Base-by-base conservation (phyloP, 805 yeast genomes). In the Candida saitoana region DNA sequence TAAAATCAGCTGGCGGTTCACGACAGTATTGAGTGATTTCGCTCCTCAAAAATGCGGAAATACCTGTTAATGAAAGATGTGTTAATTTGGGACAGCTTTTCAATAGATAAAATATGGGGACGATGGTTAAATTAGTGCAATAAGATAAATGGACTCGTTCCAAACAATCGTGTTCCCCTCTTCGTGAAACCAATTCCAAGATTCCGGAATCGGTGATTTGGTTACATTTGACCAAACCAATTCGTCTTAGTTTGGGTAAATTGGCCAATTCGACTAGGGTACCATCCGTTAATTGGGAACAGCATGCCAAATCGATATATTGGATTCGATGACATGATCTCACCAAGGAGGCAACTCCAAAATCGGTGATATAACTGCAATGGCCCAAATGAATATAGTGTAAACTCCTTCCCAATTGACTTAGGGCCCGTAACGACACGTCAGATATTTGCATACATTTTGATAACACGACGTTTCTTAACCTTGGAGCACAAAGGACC, bases 361-460 rank as follows among this genome's bases (percentile, higher is more conserved):
- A 76, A 65, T 91, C 98, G 1, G 97, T 91, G 43, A 91, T 85
- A 55, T 84, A 79, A 36, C 81, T 76, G 67, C 99, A 93, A 66
- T 91, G 98, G 14, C 98, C 98, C 46, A 91, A 74, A 65, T 93
- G 98, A 39, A 93, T 74, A 52, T 89, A 88, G 56, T 89, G 96
- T 50, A 91, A 70, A 50, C 82, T 82, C 54, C 84, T 77, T 3
- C 91, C 95, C 44, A 93, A 70, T 22, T 72, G 73, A 5, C 95
- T 76, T 47, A 93, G 70, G 14, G 87, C 79, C 39, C 80, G 70
- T 33, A 91, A 66, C 2, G 95, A 80, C 1, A 81, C 74, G 67
- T 91, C 97, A 1, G 97, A 87, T 20, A 91, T 79, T 55, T 82
- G 81, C 56, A 81, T 70, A 69, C 98, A 93, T 62, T 93, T 93